phyloP scores from a whole-genome alignment of 2,329 filamentous ascomycete species.

The Cadophora sp. region DNA sequence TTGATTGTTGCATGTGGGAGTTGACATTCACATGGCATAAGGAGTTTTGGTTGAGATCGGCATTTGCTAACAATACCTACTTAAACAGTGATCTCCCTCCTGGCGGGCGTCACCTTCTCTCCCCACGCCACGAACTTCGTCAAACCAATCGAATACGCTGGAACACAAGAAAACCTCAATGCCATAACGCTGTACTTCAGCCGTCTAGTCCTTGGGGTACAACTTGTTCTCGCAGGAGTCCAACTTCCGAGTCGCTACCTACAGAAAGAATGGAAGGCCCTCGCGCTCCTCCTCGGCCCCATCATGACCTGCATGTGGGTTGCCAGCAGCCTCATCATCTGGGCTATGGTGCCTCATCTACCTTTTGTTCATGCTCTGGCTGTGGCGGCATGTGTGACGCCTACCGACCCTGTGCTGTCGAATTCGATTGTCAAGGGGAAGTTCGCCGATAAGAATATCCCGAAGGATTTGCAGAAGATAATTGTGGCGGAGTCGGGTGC shows the following conservation, averaged over 20 bases:
- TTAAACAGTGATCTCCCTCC: constrained; percentile 76
- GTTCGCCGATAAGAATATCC: constrained; percentile 90
- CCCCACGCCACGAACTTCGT: constrained; percentile 80
- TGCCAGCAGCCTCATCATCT: constrained; percentile 78
- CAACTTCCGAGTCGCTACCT: constrained; percentile 87
- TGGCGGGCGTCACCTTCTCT: constrained; percentile 80
- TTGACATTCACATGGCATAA: background rate
- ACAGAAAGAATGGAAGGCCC: constrained; percentile 76
- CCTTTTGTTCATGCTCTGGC: constrained; percentile 80
- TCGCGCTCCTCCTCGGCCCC: constrained; percentile 78
- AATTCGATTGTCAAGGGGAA: constrained; percentile 93
- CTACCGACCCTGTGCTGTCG: constrained; percentile 86
- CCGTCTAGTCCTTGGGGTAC: constrained; percentile 85
- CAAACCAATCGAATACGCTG: constrained; percentile 77
- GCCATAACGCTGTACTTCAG: constrained; percentile 83
- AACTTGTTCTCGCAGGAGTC: constrained; percentile 86
- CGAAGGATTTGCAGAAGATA: constrained; percentile 79
- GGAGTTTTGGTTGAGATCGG: background rate
- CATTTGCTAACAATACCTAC: constrained; percentile 16
- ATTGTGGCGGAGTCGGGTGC: constrained; percentile 83
- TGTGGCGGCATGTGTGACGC: constrained; percentile 86
- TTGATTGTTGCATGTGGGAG: background rate
- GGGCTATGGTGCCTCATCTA: constrained; percentile 74
- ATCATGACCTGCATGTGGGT: constrained; percentile 91
- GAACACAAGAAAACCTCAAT: constrained; percentile 64